phyloP scores from a whole-genome alignment of 2,329 filamentous ascomycete genomes.

The Nemania bipapillata region DNA sequence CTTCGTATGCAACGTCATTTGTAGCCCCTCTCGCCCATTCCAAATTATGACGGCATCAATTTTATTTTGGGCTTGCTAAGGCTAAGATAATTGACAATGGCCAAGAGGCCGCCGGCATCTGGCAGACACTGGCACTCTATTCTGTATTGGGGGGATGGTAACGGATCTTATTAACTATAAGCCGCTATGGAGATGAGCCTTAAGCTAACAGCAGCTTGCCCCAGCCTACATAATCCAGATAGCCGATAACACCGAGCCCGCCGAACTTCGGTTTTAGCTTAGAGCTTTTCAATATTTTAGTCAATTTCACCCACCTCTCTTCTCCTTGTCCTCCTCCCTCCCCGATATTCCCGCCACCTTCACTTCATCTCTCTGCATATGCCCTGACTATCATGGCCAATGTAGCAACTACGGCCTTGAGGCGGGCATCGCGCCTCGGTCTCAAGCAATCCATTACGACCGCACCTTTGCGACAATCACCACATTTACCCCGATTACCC shows the following conservation, averaged over 20 bases:
- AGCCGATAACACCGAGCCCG: slow-evolving; percentile 37
- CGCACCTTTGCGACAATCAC: slow-evolving; percentile 51
- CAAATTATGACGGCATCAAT: slow-evolving; percentile 41
- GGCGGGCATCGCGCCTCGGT: slow-evolving; percentile 75
- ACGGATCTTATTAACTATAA: slow-evolving; percentile 26
- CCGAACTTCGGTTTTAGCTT: slow-evolving; percentile 33
- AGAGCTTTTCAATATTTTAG: slow-evolving; percentile 26
- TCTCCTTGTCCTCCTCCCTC: slow-evolving; percentile 19
- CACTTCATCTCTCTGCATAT: slow-evolving; percentile 33
- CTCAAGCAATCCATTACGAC: slow-evolving; percentile 56
- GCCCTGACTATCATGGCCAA: slow-evolving; percentile 65
- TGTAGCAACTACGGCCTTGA: slow-evolving; percentile 74
- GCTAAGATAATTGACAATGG: neutral
- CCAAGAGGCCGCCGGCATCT: slow-evolving; percentile 6
- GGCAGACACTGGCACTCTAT: neutral
- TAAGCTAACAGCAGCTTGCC: slow-evolving; percentile 9
- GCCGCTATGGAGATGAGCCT: neutral
- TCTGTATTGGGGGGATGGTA: neutral
- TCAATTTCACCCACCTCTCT: slow-evolving; percentile 22
- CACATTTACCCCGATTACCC: slow-evolving; percentile 51
- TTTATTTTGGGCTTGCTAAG: neutral
- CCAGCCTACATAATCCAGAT: neutral
- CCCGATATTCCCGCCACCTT: slow-evolving; percentile 23
- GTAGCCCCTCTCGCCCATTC: slow-evolving; percentile 31
- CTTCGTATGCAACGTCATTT: slow-evolving; percentile 36